Percentiles rank a stretch among this genome's conserved stretches.
phyloP scores from a whole-genome alignment of 306 rosid species.

The Acacia melanoxylon region DNA sequence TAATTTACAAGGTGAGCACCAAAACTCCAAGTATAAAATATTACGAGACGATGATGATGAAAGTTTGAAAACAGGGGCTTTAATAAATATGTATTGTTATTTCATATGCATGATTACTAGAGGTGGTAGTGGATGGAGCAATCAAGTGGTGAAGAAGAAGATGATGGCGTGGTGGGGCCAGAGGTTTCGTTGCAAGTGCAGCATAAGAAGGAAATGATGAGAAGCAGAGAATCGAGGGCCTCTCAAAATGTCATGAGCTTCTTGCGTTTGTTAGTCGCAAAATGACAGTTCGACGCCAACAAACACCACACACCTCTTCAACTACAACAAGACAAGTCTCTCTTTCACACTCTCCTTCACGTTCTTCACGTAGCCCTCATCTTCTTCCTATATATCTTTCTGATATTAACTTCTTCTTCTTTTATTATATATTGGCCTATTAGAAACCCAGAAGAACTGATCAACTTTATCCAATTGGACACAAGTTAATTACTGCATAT shows the following conservation, averaged over 20 bases:
- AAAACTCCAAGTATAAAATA: neutral
- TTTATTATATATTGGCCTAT: neutral
- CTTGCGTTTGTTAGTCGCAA: conserved; percentile 47
- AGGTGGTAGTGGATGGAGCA: conserved; percentile 29
- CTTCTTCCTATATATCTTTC: conserved; percentile 11
- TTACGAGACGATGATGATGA: neutral
- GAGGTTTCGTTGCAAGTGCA: conserved; percentile 29
- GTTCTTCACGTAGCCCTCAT: conserved; percentile 55
- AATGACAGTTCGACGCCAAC: conserved; percentile 41
- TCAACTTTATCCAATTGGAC: neutral
- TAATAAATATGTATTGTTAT: neutral
- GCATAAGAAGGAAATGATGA: conserved; percentile 34
- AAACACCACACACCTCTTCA: neutral
- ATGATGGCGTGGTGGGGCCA: conserved; percentile 43
- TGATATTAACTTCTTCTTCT: neutral
- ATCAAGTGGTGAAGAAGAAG: conserved; percentile 25
- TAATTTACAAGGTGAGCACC: neutral
- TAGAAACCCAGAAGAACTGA: neutral
- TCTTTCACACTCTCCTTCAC: conserved; percentile 40
- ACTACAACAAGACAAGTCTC: conserved; percentile 1
- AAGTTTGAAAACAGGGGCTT: neutral
- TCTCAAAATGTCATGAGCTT: conserved; percentile 61
- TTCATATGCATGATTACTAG: conserved; percentile 23
- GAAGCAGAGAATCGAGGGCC: conserved; percentile 25
- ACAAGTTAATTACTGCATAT: neutral